Conservation (phyloP, 169 alveolate species). For the Plasmodium chabaudi region DNA sequence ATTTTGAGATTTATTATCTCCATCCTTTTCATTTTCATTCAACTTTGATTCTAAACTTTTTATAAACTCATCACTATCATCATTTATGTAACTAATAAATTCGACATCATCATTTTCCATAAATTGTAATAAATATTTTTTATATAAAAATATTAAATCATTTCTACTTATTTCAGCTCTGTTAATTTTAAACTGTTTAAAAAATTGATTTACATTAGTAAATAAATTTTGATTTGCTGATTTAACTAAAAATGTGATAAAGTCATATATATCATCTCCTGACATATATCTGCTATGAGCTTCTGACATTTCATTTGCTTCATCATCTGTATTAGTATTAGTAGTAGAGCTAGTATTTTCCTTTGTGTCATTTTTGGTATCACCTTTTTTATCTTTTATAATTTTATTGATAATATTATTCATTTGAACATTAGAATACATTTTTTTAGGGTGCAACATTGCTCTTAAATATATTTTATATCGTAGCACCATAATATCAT, state of each 20-base stretch:
- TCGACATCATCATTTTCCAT: conserved; percentile 77
- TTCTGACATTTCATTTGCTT: neutral
- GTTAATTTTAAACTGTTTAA: conserved; percentile 72
- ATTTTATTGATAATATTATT: conserved; percentile 18
- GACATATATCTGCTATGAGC: conserved; percentile 63
- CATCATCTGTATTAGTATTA: neutral
- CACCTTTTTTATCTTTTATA: conserved; percentile 19
- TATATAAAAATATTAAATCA: conserved; percentile 73
- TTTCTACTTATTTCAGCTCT: conserved; percentile 77
- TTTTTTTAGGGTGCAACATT: conserved; percentile 50
- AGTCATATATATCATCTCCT: conserved; percentile 74
- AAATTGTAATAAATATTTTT: conserved; percentile 70
- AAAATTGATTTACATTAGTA: conserved; percentile 75
- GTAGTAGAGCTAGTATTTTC: neutral
- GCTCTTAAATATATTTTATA: conserved; percentile 73
- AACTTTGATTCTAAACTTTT: conserved; percentile 7
- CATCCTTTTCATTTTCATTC: neutral
- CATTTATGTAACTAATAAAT: conserved; percentile 66
- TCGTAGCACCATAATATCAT: conserved; percentile 45
- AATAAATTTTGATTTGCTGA: conserved; percentile 74
- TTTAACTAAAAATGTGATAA: conserved; percentile 68
- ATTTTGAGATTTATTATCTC: neutral
- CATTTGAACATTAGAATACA: conserved; percentile 70
- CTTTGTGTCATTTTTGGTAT: neutral
- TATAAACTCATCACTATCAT: conserved; percentile 49